Conservation (phyloP, 768 basidiomycete genomes). For the Macrolepiota fuliginosa region DNA sequence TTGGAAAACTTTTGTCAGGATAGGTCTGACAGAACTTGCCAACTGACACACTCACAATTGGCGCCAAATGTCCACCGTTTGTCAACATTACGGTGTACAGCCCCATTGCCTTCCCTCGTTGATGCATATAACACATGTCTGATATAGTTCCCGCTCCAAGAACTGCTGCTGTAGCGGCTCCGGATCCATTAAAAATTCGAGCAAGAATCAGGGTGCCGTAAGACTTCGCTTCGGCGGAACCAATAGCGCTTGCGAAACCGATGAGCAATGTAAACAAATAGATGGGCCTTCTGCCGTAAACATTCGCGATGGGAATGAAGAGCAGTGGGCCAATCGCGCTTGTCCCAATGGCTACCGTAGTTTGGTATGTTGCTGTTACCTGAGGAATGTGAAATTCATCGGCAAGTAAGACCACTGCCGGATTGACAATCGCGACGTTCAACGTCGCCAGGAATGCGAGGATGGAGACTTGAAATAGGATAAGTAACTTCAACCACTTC, state of each 20-base stretch:
- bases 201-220: constrained; percentile 31
- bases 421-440: constrained; percentile 36
- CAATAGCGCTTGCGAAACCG: constrained; percentile 31
- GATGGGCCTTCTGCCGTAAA: constrained; percentile 35
- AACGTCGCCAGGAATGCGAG: constrained; percentile 35
- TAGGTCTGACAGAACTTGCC: neutral
- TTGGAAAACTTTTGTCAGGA: neutral
- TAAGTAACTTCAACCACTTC: constrained; percentile 35
- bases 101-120: constrained; percentile 43
- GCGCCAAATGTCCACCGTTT: constrained; percentile 39
- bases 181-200: constrained; percentile 35
- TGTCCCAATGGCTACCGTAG: constrained; percentile 34
- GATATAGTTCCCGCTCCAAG: constrained; percentile 39
- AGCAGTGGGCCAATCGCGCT: constrained; percentile 34
- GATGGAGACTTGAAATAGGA: constrained; percentile 29
- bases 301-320: constrained; percentile 38
- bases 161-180: constrained; percentile 31
- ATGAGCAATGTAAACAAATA: constrained; percentile 34
- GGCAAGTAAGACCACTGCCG: constrained; percentile 35
- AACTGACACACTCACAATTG: constrained; percentile 28
- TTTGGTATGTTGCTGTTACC: constrained; percentile 39
- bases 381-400: constrained; percentile 32
- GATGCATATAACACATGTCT: constrained; percentile 33
- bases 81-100: constrained; percentile 39
- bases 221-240: constrained; percentile 30